phyloP scores from a whole-genome alignment of 2,329 filamentous ascomycete genomes.

The Trichoderma sp. region DNA sequence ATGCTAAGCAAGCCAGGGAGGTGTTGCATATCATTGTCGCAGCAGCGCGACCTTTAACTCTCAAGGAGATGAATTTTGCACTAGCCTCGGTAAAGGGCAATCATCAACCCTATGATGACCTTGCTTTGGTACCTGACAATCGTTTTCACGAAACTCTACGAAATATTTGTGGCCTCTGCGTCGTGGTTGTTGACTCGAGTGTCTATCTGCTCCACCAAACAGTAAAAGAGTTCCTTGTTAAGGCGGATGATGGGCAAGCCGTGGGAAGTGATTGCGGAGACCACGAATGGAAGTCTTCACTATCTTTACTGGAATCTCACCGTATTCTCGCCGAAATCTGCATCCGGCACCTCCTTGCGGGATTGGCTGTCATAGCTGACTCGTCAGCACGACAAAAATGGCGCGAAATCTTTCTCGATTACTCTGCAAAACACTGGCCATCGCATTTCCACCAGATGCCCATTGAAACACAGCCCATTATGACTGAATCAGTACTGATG shows the following conservation, averaged over 20 bases:
- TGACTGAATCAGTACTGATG: neutral
- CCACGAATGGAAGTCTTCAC: constrained; percentile 29
- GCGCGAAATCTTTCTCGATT: constrained; percentile 24
- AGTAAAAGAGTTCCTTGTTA: constrained; percentile 33
- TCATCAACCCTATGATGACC: constrained; percentile 25
- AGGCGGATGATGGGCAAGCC: neutral
- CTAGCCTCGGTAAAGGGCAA: constrained; percentile 25
- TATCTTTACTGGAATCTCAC: constrained; percentile 29
- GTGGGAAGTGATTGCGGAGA: neutral
- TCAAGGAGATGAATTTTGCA: constrained; percentile 34
- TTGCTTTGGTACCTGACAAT: constrained; percentile 13
- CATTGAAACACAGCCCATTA: neutral
- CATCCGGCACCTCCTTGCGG: constrained; percentile 22
- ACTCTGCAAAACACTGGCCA: constrained; percentile 30
- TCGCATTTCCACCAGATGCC: constrained; percentile 17
- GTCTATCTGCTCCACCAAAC: constrained; percentile 36
- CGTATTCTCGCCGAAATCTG: constrained; percentile 31
- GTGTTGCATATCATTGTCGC: constrained; percentile 36
- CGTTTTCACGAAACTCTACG: constrained; percentile 31
- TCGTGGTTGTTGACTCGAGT: constrained; percentile 30
- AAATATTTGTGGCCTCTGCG: constrained; percentile 41
- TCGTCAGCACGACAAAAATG: neutral
- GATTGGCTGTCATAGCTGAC: constrained; percentile 4
- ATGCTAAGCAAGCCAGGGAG: constrained; percentile 28
- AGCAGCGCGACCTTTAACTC: constrained; percentile 34